Conservation (phyloP, 192 early-diverging fungal species). For the Dissophora globulifera region DNA sequence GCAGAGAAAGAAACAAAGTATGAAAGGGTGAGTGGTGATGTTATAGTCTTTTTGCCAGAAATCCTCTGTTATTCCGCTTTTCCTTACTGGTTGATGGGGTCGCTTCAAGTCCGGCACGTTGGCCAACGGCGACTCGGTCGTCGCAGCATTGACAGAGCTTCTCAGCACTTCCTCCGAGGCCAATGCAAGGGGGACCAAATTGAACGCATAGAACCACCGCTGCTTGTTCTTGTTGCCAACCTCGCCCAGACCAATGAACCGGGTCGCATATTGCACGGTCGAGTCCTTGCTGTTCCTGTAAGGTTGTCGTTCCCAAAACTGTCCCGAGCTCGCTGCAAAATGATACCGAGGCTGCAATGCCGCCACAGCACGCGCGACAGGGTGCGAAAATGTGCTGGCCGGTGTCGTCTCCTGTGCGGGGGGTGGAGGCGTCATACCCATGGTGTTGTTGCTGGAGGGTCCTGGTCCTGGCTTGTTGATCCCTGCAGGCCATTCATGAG, state of each 20-base stretch:
- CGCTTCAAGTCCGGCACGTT: slow-evolving; percentile 21
- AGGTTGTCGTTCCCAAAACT: slow-evolving; percentile 89
- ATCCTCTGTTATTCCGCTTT: too few relatives aligned
- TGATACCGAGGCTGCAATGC: slow-evolving; percentile 87
- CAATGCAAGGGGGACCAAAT: slow-evolving; percentile 73
- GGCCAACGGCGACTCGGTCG: slow-evolving; percentile 59
- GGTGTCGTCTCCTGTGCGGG: background rate
- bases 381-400: slow-evolving; percentile 29
- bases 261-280: slow-evolving; percentile 68
- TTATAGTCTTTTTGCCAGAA: too few relatives aligned
- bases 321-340: slow-evolving; percentile 73
- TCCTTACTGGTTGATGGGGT: too few relatives aligned
- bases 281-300: slow-evolving; percentile 69
- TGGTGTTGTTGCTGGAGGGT: background rate
- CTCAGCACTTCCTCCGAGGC: slow-evolving; percentile 31
- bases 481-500: slow-evolving; percentile 83
- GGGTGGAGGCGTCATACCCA: background rate
- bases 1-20: background rate
- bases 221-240: slow-evolving; percentile 76
- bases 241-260: slow-evolving; percentile 85
- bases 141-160: slow-evolving; percentile 59
- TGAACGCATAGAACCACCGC: slow-evolving; percentile 95
- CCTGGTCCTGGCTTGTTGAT: slow-evolving; percentile 33
- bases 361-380: slow-evolving; percentile 58
- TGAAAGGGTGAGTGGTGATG: too few relatives aligned